Evolutionary conservation across 2,329 filamentous ascomycete genomes (phyloP).

Genomic region (Ceratocystis harringtonii): DNA sequence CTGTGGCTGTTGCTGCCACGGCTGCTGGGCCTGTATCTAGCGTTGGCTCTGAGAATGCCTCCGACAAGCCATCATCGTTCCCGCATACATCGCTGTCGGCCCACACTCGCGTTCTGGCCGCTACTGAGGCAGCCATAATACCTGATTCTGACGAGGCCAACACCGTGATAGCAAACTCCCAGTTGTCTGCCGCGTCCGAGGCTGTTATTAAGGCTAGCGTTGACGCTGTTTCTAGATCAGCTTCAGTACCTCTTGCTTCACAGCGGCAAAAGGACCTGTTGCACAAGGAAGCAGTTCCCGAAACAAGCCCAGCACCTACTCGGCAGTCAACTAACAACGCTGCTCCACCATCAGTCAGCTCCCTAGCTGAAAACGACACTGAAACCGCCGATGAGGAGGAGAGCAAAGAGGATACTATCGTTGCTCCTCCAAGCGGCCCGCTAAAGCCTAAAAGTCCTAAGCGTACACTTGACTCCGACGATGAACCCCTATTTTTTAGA

Average conservation of each 20-base stretch:
- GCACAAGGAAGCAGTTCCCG: slow-evolving; percentile 13
- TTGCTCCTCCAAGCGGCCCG: neutral
- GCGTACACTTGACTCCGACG: neutral
- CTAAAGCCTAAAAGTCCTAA: neutral
- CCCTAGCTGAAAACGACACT: neutral
- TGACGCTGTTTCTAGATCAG: neutral
- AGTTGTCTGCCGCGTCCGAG: neutral
- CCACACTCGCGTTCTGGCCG: neutral
- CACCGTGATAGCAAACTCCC: slow-evolving; percentile 12
- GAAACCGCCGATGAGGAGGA: neutral
- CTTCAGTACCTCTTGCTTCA: neutral
- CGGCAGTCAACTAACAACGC: neutral
- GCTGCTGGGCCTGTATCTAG: neutral
- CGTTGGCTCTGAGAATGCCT: neutral
- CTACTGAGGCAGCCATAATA: slow-evolving; percentile 1
- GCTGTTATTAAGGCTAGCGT: slow-evolving; percentile 5
- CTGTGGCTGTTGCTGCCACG: neutral
- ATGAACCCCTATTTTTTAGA: slow-evolving; percentile 8
- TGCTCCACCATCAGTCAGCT: neutral
- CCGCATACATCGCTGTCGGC: neutral
- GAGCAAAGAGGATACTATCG: neutral
- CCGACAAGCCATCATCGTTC: neutral
- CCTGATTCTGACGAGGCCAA: slow-evolving; percentile 6
- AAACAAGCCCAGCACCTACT: slow-evolving; percentile 12
- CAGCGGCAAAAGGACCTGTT: neutral